phyloP scores from a whole-genome alignment of 2,329 filamentous ascomycete genomes.

The Didymella lethalis region DNA sequence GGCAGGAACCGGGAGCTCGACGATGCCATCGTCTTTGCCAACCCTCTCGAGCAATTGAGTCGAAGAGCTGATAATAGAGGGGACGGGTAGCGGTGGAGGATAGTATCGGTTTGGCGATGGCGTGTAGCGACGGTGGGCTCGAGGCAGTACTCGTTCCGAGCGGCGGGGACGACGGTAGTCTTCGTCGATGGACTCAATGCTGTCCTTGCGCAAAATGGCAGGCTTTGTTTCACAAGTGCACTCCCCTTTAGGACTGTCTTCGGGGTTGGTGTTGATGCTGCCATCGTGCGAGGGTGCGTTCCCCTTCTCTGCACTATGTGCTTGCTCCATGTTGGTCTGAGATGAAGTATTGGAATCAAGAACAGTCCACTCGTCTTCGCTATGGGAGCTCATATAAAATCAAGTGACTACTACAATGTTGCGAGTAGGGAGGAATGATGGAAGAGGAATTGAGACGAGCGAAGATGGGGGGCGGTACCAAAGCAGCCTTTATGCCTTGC shows the following conservation, averaged over 20 bases:
- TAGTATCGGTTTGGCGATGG: conserved; percentile 15
- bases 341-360: conserved; percentile 16
- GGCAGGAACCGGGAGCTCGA: conserved; percentile 28
- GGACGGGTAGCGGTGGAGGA: neutral
- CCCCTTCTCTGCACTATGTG: conserved; percentile 17
- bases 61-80: conserved; percentile 23
- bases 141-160: conserved; percentile 14
- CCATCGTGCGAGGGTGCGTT: neutral
- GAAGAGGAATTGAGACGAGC: neutral
- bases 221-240: conserved; percentile 15
- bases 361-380: conserved; percentile 32
- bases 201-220: conserved; percentile 21
- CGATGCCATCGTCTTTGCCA: conserved; percentile 29
- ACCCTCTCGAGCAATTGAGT: conserved; percentile 27
- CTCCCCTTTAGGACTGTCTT: conserved; percentile 7
- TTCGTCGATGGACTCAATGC: conserved; percentile 20
- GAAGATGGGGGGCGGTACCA: neutral
- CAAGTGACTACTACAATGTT: neutral
- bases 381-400: conserved; percentile 29
- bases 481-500: conserved; percentile 6
- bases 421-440: neutral
- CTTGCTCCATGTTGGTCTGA: conserved; percentile 20
- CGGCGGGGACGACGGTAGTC: conserved; percentile 18
- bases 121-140: conserved; percentile 16
- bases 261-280: conserved; percentile 2